Conservation (phyloP, 2,329 filamentous ascomycete species). For the Cladorrhinum sp. region DNA sequence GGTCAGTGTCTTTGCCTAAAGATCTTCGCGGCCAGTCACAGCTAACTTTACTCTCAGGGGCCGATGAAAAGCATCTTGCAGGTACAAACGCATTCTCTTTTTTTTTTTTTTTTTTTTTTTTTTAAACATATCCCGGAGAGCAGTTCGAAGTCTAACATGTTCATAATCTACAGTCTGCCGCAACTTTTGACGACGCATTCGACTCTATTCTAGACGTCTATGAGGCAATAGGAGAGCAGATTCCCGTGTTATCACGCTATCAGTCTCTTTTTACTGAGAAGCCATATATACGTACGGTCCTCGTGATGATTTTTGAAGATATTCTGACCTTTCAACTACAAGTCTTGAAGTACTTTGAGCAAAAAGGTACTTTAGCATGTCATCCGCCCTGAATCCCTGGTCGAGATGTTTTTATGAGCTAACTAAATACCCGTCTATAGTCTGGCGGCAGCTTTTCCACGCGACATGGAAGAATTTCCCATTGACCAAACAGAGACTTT, state of each 20-base stretch:
- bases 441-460: constrained; percentile 5
- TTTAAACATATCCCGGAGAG: no score
- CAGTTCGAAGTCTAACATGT: background rate
- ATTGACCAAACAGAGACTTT: background rate
- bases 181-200: background rate
- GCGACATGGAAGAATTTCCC: background rate
- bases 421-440: background rate
- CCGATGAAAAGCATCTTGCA: background rate
- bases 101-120: no score
- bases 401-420: no score
- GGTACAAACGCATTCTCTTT: no score
- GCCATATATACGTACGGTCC: background rate
- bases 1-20: background rate
- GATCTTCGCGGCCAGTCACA: no score
- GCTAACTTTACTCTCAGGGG: background rate
- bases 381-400: no score
- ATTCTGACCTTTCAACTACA: constrained; percentile 5
- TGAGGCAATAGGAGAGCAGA: background rate
- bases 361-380: constrained; percentile 2
- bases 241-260: background rate
- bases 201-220: background rate
- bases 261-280: background rate
- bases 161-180: background rate
- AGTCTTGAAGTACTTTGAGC: constrained; percentile 1
- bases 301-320: constrained; percentile 4